Conservation (phyloP, 2,329 filamentous ascomycete species). For the Xylariaceae sp. region DNA sequence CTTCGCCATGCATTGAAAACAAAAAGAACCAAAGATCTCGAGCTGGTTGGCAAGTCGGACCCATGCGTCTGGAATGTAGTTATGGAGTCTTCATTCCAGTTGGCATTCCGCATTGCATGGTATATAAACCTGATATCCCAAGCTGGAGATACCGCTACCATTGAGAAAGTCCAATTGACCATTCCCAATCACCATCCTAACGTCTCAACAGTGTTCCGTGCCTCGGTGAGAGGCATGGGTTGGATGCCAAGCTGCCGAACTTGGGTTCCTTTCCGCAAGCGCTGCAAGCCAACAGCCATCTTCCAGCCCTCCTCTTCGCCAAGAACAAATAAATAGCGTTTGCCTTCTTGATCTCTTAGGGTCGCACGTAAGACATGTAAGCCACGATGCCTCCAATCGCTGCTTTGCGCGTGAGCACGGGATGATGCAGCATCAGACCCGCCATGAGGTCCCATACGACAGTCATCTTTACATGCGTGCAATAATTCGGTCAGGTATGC, state of each 20-base stretch:
- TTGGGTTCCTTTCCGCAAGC: slow-evolving; percentile 65
- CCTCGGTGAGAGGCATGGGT: slow-evolving; percentile 61
- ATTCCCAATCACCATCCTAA: slow-evolving; percentile 56
- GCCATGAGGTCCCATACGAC: slow-evolving; percentile 60
- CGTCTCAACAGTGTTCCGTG: slow-evolving; percentile 62
- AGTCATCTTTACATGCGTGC: slow-evolving; percentile 69
- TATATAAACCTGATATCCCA: slow-evolving; percentile 26
- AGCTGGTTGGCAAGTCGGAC: neutral
- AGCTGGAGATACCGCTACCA: neutral
- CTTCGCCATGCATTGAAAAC: slow-evolving; percentile 37
- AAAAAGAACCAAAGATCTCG: slow-evolving; percentile 14
- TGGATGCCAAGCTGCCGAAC: slow-evolving; percentile 65
- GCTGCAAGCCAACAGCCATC: slow-evolving; percentile 66
- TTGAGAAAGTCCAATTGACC: neutral
- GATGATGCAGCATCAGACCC: slow-evolving; percentile 48
- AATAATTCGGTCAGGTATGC: slow-evolving; percentile 68
- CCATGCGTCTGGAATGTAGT: slow-evolving; percentile 19
- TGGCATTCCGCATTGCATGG: slow-evolving; percentile 14
- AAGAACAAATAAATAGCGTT: slow-evolving; percentile 70
- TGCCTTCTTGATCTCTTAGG: slow-evolving; percentile 70
- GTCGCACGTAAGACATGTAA: slow-evolving; percentile 69
- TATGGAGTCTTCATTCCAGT: slow-evolving; percentile 2
- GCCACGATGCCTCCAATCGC: slow-evolving; percentile 61
- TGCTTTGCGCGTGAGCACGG: slow-evolving; percentile 57
- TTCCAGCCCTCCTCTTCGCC: slow-evolving; percentile 73